Evolutionary conservation across 2,329 filamentous ascomycete species (phyloP), one percentile per base, ranked within the genome.

Genomic region (Colletotrichum cordylinicola): DNA sequence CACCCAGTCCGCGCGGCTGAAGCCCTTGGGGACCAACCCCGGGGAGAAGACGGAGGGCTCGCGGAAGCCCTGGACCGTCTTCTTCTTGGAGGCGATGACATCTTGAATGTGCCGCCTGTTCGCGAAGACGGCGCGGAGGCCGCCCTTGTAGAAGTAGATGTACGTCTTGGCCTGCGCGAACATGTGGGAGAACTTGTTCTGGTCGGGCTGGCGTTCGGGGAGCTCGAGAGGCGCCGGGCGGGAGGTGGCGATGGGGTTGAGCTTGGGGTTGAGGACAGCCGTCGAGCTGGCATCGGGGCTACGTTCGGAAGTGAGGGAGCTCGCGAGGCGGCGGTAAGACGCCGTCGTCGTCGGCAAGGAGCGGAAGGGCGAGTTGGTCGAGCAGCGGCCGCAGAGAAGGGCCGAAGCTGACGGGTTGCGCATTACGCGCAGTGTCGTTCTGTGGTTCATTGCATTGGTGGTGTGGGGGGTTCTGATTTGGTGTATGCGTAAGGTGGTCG

Each of bases 141-240:
- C 96, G 2, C 91, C 90, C 85, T 97, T 98, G 91, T 98, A 98
- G 90, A 98, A 98, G 43, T 85, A 85, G 12, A 94, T 84, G 84
- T 98, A 98, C 67, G 94, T 92, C 82, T 94, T 94, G 77, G 95
- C 96, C 33, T 93, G 86, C 58, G 85, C 82, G 80, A 91, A 90
- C 21, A 80, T 80, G 48, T 84, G 80, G 71, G 84, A 84, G 71
- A 90, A 82, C 24, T 86, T 81, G 33, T 86, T 85, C 35, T 89
- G 83, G 9, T 84, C 80, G 24, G 88, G 81, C 21, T 87, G 82
- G 69, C 91, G 89, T 7, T 84, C 82, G 8, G 95, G 95, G 4
- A 95, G 86, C 58, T 88, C 83, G 77, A 98, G 89, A 0, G 90
- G 88, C 1, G 95, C 92, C 1, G 96, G 94, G 27, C 94, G 93